Conservation (phyloP, 306 rosid species). For the Lathyrus aphaca region DNA sequence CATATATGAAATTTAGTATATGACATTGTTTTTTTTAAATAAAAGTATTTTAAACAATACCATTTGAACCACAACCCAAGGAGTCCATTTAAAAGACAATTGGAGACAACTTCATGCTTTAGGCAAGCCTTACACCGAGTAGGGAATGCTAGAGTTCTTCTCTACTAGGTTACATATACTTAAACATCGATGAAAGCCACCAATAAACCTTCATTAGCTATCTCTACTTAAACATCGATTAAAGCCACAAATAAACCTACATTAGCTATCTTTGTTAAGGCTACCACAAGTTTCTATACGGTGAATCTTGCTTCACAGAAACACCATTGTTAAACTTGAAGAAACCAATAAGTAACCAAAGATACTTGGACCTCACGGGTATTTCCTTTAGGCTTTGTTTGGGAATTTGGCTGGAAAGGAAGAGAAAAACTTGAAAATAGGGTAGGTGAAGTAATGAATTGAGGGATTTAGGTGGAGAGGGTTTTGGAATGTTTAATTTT, state of each 20-base stretch:
- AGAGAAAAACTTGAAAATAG: no score
- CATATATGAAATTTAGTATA: neutral
- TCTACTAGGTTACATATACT: neutral
- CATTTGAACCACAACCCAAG: neutral
- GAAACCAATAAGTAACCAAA: neutral
- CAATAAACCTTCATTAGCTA: no score
- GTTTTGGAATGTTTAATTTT: no score
- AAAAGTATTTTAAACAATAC: neutral
- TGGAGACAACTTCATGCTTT: neutral
- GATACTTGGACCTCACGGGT: neutral
- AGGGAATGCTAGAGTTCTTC: neutral
- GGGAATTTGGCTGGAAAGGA: no score
- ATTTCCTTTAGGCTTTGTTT: neutral
- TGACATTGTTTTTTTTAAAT: neutral
- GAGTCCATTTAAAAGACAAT: neutral
- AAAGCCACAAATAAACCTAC: no score
- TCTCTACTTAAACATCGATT: no score
- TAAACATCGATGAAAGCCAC: neutral
- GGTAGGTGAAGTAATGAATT: no score
- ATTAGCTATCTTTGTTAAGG: neutral
- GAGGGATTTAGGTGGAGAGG: no score
- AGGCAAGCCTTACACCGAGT: neutral
- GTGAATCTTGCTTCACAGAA: no score
- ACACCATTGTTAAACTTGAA: neutral
- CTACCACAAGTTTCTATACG: neutral